A percentile compares a stretch with the other conserved stretches of the same genome.
These are phyloP conservation scores for Phytophthora podocarpi DNA, from an alignment of 352 stramenopile species.

Conservation along the genomic window DNA sequence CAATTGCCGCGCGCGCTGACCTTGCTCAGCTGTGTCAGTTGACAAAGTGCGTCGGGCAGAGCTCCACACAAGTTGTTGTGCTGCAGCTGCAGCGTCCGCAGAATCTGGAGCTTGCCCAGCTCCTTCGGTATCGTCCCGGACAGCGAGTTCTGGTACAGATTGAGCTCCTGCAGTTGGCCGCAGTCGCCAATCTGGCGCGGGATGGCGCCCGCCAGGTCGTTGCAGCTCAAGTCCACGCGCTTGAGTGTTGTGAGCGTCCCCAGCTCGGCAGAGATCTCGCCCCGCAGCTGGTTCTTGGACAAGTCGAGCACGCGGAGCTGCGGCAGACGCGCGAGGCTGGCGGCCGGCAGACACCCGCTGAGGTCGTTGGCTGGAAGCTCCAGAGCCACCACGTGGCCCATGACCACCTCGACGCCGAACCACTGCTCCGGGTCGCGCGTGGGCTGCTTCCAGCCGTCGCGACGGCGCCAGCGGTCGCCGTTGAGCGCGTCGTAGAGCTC, in stretches of 20 bases:
- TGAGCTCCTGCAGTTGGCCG: conserved; percentile 70
- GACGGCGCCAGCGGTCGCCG: conserved; percentile 73
- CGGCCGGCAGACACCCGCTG: conserved; percentile 39
- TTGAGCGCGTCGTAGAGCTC: conserved; percentile 75
- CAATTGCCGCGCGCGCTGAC: conserved; percentile 82
- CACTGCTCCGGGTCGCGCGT: conserved; percentile 77
- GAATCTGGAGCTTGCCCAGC: conserved; percentile 57
- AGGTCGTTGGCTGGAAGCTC: conserved; percentile 74
- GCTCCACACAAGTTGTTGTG: conserved; percentile 78
- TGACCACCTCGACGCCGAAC: conserved; percentile 75
- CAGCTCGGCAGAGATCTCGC: conserved; percentile 63
- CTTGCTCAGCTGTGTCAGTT: conserved; percentile 66
- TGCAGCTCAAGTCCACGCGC: conserved; percentile 81
- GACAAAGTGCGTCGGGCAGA: conserved; percentile 57
- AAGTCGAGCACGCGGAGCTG: conserved; percentile 78
- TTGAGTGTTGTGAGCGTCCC: conserved; percentile 59
- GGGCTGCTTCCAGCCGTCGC: conserved; percentile 78
- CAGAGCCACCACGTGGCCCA: conserved; percentile 78
- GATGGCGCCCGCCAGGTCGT: conserved; percentile 67
- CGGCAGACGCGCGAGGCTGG: conserved; percentile 55
- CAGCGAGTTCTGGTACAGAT: conserved; percentile 83
- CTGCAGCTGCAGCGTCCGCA: conserved; percentile 81
- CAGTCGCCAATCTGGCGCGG: conserved; percentile 53
- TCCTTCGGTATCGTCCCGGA: conserved; percentile 57
- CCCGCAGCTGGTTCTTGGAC: conserved; percentile 80